phyloP scores from a whole-genome alignment of 805 yeast species.

The Pichia insulana region DNA sequence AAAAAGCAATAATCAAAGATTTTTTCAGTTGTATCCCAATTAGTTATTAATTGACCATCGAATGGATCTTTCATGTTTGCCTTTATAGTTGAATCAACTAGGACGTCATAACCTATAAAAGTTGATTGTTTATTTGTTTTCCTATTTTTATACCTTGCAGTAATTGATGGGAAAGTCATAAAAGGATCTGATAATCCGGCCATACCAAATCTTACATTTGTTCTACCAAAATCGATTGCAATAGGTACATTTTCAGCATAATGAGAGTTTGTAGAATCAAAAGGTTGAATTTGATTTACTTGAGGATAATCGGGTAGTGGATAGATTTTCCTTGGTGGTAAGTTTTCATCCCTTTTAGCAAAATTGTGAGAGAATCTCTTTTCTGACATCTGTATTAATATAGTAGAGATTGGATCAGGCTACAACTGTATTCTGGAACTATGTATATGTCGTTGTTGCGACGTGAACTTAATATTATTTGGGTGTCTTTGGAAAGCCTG shows the following conservation, averaged over 20 bases:
- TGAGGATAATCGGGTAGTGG: constrained; percentile 34
- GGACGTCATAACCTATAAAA: constrained; percentile 75
- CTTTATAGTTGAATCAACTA: constrained; percentile 58
- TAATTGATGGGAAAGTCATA: constrained; percentile 57
- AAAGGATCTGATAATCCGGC: constrained; percentile 40
- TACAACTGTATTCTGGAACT: too few relatives aligned
- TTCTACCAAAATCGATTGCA: constrained; percentile 80
- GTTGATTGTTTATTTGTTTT: constrained; percentile 53
- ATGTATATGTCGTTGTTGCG: not conserved
- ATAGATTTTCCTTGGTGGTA: constrained; percentile 36
- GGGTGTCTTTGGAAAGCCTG: too few relatives aligned
- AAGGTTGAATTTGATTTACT: constrained; percentile 36
- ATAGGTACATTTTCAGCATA: constrained; percentile 60
- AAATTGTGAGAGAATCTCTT: constrained; percentile 7
- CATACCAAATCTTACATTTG: constrained; percentile 50
- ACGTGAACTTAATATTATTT: too few relatives aligned
- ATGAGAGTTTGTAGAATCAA: constrained; percentile 26
- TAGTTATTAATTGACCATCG: constrained; percentile 79
- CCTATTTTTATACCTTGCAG: constrained; percentile 74
- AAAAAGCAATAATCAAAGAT: constrained; percentile 77
- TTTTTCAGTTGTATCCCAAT: constrained; percentile 86
- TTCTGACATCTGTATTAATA: constrained; percentile 1
- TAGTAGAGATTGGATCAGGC: too few relatives aligned
- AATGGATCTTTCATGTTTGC: constrained; percentile 69
- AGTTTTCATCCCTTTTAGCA: constrained; percentile 19